Base-by-base conservation (phyloP, 345 rosid genomes). In the Psidium friedrichsthalianum region DNA sequence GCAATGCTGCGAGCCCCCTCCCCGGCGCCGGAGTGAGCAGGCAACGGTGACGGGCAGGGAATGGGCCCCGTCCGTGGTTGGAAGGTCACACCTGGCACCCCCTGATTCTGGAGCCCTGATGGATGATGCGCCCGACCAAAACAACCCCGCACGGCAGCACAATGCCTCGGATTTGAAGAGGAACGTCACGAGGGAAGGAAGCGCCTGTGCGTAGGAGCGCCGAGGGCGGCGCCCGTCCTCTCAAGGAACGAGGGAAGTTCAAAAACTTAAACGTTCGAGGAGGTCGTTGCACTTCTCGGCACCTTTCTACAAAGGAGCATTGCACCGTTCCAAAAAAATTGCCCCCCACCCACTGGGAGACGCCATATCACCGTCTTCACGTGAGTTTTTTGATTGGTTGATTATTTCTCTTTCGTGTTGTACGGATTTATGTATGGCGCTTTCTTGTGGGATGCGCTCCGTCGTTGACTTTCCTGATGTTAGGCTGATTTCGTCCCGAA, bases 161-260 rank as follows among this genome's bases (percentile, higher is more conserved):
- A 87, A 92, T 57, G 82, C 87, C 14, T n/a, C n/a, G n/a, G n/a
- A n/a, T n/a, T 95, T 95, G 88, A 97, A 93, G 95, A 93, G 98
- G 91, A 93, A 96, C 85, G 92, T 94, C 89, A 96, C 99, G 2
- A 93, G 89, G 90, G 96, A n/a, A n/a, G n/a, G n/a, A n/a, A n/a
- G n/a, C n/a, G n/a, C n/a, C n/a, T n/a, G n/a, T n/a, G n/a, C n/a
- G n/a, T n/a, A 93, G 84, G 92, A 91, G 85, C 89, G 86, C 44
- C 3, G 89, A 85, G 58, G 86, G 90, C 87, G 94, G 91, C 64
- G 93, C 86, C 86, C 87, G 95, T 95, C 78, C 83, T 86, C 11
- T 96, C n/a, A n/a, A n/a, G 99, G 99, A 95, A 95, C 42, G 98
- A 95, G 91, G 98, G n/a, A n/a, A 95, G 90, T 97, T 97, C 86